Conservation (phyloP, 2,329 filamentous ascomycete species). For the Nigrospora osmanthi region DNA sequence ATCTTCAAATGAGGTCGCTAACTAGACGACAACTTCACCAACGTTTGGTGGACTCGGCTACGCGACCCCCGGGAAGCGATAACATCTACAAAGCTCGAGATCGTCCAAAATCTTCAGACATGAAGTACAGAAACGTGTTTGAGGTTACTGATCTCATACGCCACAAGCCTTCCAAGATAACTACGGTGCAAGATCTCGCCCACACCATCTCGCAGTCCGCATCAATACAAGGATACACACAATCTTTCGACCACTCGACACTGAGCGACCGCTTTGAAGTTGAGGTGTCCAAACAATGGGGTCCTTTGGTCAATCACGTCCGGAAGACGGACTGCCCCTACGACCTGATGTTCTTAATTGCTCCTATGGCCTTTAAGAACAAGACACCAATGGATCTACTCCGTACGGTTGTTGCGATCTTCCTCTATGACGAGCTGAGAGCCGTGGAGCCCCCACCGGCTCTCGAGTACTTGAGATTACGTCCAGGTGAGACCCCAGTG, state of each 20-base stretch:
- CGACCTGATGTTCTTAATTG: conserved; percentile 16
- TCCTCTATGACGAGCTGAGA: conserved; percentile 29
- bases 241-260: conserved; percentile 10
- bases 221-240: conserved; percentile 11
- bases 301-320: conserved; percentile 12
- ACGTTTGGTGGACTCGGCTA: conserved; percentile 3
- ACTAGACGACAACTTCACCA: conserved; percentile 20
- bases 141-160: conserved; percentile 8
- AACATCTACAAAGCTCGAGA: conserved; percentile 11
- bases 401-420: conserved; percentile 32
- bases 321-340: conserved; percentile 5
- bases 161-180: conserved; percentile 7
- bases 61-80: conserved; percentile 5
- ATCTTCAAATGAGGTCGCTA: conserved; percentile 11
- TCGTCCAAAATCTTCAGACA: conserved; percentile 3
- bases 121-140: conserved; percentile 10
- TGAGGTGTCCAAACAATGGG: conserved; percentile 16
- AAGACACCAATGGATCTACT: conserved; percentile 15
- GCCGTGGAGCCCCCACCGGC: conserved; percentile 24
- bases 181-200: conserved; percentile 11
- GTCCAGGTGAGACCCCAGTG: conserved; percentile 20
- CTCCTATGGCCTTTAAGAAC: conserved; percentile 14
- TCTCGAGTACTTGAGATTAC: conserved; percentile 26
- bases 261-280: conserved; percentile 13
- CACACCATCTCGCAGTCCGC: conserved; percentile 10